Percentiles rank a stretch among this genome's conserved stretches.
phyloP scores from a whole-genome alignment of 2,329 filamentous ascomycete species.

The Exophiala aquamarina region DNA sequence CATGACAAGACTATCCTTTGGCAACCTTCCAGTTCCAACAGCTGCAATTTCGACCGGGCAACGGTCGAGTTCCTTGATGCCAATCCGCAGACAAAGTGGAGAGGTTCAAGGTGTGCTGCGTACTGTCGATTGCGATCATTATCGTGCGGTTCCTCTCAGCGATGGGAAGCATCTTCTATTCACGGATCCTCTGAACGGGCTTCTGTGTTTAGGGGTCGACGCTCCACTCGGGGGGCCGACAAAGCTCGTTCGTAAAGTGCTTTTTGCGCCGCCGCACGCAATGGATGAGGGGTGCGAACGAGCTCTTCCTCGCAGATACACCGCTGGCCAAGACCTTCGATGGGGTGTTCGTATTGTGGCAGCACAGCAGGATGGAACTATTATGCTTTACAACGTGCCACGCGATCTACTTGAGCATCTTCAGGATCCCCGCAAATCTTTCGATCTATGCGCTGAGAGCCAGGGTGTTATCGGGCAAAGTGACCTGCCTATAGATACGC shows the following conservation, averaged over 20 bases:
- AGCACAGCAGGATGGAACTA: constrained; percentile 49
- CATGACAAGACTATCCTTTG: constrained; percentile 28
- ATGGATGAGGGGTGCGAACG: constrained; percentile 27
- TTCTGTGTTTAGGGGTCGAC: constrained; percentile 63
- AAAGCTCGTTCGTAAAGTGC: constrained; percentile 59
- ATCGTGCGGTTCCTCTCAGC: constrained; percentile 62
- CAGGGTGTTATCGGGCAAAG: constrained; percentile 25
- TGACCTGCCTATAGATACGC: constrained; percentile 25
- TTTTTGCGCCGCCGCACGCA: constrained; percentile 47
- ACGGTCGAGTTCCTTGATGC: background rate
- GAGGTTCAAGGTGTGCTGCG: constrained; percentile 36
- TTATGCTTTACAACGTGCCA: constrained; percentile 64
- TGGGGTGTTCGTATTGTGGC: constrained; percentile 61
- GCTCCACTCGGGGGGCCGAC: constrained; percentile 58
- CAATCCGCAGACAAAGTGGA: constrained; percentile 4
- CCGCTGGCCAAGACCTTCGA: constrained; percentile 55
- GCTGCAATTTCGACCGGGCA: constrained; percentile 4
- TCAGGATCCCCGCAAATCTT: constrained; percentile 8
- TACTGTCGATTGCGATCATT: constrained; percentile 57
- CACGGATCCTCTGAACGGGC: constrained; percentile 57
- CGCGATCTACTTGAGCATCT: constrained; percentile 51
- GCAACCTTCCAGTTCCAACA: constrained; percentile 25
- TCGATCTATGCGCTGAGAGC: constrained; percentile 25
- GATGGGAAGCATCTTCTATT: constrained; percentile 67
- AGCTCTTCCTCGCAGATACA: constrained; percentile 53